Percentiles rank a stretch among this genome's conserved stretches.
These are phyloP conservation scores for Podospora pseudopauciseta DNA, from an alignment of 495 filamentous ascomycete genomes.

Conservation along the genomic window DNA sequence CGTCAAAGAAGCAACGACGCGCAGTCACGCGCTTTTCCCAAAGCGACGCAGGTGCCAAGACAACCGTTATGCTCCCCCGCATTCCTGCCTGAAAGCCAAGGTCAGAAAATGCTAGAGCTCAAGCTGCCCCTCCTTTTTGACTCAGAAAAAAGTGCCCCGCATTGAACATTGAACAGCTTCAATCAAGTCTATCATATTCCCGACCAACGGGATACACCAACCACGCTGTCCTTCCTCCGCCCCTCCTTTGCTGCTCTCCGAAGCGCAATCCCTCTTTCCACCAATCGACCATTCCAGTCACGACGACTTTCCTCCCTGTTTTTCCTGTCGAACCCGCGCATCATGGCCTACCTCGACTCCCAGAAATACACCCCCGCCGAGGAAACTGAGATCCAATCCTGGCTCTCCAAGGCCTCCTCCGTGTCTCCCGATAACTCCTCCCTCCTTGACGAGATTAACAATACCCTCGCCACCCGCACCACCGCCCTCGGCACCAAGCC, in stretches of 20 bases:
- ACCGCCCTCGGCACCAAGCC: slow-evolving; percentile 89
- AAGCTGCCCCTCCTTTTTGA: not conserved
- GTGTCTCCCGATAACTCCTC: slow-evolving; percentile 59
- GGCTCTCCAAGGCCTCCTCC: slow-evolving; percentile 70
- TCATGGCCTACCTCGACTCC: slow-evolving; percentile 62
- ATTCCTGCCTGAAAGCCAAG: slow-evolving; percentile 1
- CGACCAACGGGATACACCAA: slow-evolving; percentile 12
- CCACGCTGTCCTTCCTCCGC: slow-evolving; percentile 50
- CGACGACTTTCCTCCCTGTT: slow-evolving; percentile 12
- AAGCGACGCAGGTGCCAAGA: not conserved
- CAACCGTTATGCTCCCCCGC: not conserved
- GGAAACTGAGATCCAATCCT: slow-evolving; percentile 80
- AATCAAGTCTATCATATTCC: not conserved
- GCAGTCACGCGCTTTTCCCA: slow-evolving; percentile 27
- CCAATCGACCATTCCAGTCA: slow-evolving; percentile 22
- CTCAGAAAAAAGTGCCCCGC: slow-evolving; percentile 3
- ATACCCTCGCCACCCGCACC: slow-evolving; percentile 80
- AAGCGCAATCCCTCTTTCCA: slow-evolving; percentile 31
- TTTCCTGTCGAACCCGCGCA: slow-evolving; percentile 23
- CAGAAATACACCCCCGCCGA: slow-evolving; percentile 71
- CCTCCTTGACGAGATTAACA: slow-evolving; percentile 72
- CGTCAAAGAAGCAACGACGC: slow-evolving; percentile 22
- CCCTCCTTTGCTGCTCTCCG: slow-evolving; percentile 36
- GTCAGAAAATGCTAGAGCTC: not conserved
- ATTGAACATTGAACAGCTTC: not conserved